Evolutionary conservation across 2,329 filamentous ascomycete genomes (phyloP), one percentile per base, ranked within the genome.

Genomic region (Pyricularia pennisetigena): DNA sequence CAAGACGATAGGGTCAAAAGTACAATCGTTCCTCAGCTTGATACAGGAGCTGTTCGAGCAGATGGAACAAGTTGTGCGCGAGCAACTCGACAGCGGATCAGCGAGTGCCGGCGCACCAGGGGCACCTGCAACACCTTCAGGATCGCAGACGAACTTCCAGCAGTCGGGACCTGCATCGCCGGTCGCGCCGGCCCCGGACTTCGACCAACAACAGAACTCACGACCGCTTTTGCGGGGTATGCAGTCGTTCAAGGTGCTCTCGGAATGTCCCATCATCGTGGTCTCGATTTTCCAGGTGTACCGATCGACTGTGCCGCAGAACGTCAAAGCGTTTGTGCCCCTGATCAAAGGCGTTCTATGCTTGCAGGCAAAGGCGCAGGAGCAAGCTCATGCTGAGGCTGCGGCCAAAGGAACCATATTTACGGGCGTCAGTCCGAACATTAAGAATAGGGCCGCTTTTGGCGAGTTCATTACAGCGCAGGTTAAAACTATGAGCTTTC

Each of bases 401-500:
- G 88, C 88, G 61, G 87, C 88, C 0, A 90, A 88, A 74, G 90
- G 90, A 20, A 90, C 89, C 41, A 90, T 97, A 16, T 97, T 98
- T 75, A 95, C 93, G 0, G 94, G 95, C 1, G 92, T 99, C 67
- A 97, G 93, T 79, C 91, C 91, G 65, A 91, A 93, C 69, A 97
- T 99, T 75, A 94, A 93, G 79, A 97, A 98, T 74, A 86, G 94
- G 69, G 91, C 91, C 14, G 94, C 94, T 0, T 99, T 98, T 80
- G 95, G 94, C 49, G 96, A 99, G 74, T 97, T 98, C 72, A 96
- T 99, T 71, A 98, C 93, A 0, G 93, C 94, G 1, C 96, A 99
- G 77, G 95, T 99, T 20, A 98, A 99, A 82, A 98, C 94, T 0
- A 98, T 99, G 94, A 98, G 94, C 74, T 99, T 99, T 74, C 78